Base-by-base conservation (phyloP, 306 rosid species). In the Benincasa hispida region DNA sequence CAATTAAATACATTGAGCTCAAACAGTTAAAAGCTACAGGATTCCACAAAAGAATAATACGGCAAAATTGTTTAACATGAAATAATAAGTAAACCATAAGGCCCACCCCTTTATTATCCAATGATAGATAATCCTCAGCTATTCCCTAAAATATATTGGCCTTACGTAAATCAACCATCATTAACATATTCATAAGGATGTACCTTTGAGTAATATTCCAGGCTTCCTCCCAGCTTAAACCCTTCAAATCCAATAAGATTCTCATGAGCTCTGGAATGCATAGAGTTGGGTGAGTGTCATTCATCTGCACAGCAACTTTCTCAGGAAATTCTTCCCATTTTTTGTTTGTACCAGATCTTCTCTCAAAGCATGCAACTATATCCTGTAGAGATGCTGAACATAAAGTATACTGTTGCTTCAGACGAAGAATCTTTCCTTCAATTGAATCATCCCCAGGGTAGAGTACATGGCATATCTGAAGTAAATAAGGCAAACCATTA, bases 361-460 rank as follows among this genome's bases (percentile, higher is more conserved):
- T 94, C 88, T 90, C 97, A 86, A 94, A 94, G 66, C 89, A 87
- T 55, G 95, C 89, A 88, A 94, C 81, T 67, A 94, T 92, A 76
- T 94, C 99, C 88, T 90, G 99, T 81, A 94, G 97, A 80, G 99
- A 90, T 82, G 99, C 97, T 24, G 97, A 94, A 78, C 99, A 94
- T 78, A 94, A 81, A 74, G 99, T 90, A 86, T 92, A 94, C 78
- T 94, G 99, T 83, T 94, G 99, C 87, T 92, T 94, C 86, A 94
- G 85, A 77, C 99, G 97, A 79, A 94, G 99, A 80, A 34, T 60
- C 84, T 94, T 92, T 15, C 99, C 99, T 84, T 94, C 99, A 76
- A 79, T 65, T 57, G 99, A 87, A 42, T 90, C 97, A 85, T 94
- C 99, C 76, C 99, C 99, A 39, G 99, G 99, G 84, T 92, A 94